Conservation (phyloP, 2,329 filamentous ascomycete species). For the Hymenoscyphus fraxineus region DNA sequence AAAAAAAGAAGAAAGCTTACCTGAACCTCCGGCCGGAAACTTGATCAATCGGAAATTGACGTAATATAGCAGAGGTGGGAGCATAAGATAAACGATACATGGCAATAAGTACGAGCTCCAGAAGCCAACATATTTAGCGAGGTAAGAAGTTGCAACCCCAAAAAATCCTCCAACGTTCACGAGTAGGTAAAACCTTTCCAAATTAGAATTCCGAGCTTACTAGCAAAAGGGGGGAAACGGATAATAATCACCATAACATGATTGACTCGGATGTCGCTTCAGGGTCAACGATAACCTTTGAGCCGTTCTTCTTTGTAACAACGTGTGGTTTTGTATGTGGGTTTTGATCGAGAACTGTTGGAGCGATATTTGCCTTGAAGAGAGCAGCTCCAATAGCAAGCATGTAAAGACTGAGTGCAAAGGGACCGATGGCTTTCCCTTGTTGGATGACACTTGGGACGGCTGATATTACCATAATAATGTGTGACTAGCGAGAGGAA, state of each 20-base stretch:
- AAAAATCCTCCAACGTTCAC: slow-evolving; percentile 61
- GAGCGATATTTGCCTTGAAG: slow-evolving; percentile 68
- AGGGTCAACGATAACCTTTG: slow-evolving; percentile 58
- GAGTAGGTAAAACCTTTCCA: slow-evolving; percentile 58
- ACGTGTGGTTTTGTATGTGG: slow-evolving; percentile 41
- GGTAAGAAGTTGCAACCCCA: slow-evolving; percentile 41
- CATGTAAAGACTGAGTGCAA: slow-evolving; percentile 35
- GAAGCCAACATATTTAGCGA: slow-evolving; percentile 48
- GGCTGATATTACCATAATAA: slow-evolving; percentile 32
- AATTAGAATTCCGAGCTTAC: background rate
- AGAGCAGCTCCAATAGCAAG: slow-evolving; percentile 46
- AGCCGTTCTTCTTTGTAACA: slow-evolving; percentile 48
- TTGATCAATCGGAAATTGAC: slow-evolving; percentile 58
- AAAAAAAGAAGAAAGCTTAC: no score
- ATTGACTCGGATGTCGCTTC: slow-evolving; percentile 55
- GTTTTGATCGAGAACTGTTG: slow-evolving; percentile 58
- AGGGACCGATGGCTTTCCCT: slow-evolving; percentile 37
- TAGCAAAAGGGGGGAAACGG: no score
- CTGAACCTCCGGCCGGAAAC: slow-evolving; percentile 64
- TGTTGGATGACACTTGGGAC: slow-evolving; percentile 33
- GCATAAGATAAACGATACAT: slow-evolving; percentile 59
- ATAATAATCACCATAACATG: slow-evolving; percentile 46
- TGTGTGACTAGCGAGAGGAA: slow-evolving; percentile 40
- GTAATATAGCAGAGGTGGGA: slow-evolving; percentile 56
- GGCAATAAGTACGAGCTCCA: slow-evolving; percentile 68